These are phyloP conservation scores for Calonectria pseudoturangicola DNA, from an alignment of 2,329 filamentous ascomycete species.

Conservation along the genomic window DNA sequence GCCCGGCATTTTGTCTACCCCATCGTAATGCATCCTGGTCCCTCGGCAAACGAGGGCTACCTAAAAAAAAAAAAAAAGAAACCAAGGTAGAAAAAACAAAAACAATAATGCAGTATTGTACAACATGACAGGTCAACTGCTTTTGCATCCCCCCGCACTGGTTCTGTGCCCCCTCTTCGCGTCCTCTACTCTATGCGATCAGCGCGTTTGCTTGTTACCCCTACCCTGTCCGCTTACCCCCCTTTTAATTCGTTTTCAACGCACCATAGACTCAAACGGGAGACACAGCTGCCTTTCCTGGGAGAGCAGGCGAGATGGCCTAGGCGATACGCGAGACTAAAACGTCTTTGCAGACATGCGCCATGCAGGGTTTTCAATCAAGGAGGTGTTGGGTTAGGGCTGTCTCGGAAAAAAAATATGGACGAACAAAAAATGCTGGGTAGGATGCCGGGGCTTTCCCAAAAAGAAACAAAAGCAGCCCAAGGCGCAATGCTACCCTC, in stretches of 20 bases:
- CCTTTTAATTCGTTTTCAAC: conserved; percentile 19
- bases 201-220: conserved; percentile 39
- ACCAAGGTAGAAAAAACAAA: conserved; percentile 35
- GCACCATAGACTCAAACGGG: conserved; percentile 13
- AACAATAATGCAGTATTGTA: conserved; percentile 45
- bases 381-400: conserved; percentile 41
- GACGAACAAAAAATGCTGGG: background rate
- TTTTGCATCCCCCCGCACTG: conserved; percentile 42
- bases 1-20: conserved; percentile 38
- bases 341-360: conserved; percentile 33
- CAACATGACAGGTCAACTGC: conserved; percentile 49
- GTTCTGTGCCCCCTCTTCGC: conserved; percentile 39
- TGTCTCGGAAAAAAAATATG: conserved; percentile 31
- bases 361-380: conserved; percentile 47
- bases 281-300: conserved; percentile 10
- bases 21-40: conserved; percentile 45
- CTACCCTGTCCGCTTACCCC: conserved; percentile 26
- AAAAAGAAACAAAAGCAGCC: conserved; percentile 30
- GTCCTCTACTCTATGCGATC: conserved; percentile 45
- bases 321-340: conserved; percentile 30
- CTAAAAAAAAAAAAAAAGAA: conserved; percentile 30
- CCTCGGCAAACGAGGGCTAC: conserved; percentile 34
- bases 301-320: conserved; percentile 13
- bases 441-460: conserved; percentile 16
- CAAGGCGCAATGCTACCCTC: conserved; percentile 35